These are phyloP conservation scores for Talaromyces adpressus DNA, from an alignment of 495 filamentous ascomycete species.

Conservation along the genomic window DNA sequence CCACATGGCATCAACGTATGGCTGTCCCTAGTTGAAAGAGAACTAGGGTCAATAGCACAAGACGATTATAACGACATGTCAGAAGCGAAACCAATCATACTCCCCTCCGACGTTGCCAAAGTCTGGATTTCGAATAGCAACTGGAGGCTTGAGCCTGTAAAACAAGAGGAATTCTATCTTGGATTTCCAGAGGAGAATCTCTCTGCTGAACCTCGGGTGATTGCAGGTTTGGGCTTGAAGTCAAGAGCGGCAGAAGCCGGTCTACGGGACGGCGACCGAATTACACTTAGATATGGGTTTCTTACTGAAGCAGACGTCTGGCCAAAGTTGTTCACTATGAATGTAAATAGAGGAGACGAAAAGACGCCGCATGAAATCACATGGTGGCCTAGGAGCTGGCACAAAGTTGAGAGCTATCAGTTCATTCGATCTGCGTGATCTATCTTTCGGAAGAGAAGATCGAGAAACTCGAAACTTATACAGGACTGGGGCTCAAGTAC, in stretches of 20 bases:
- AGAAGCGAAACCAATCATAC: neutral
- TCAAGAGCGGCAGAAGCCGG: neutral
- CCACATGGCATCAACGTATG: neutral
- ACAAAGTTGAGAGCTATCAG: neutral
- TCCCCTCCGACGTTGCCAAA: neutral
- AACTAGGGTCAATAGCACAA: neutral
- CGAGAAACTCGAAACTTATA: no score
- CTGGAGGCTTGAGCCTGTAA: neutral
- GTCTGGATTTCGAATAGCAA: neutral
- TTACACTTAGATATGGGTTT: neutral
- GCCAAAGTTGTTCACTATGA: neutral
- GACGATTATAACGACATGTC: neutral
- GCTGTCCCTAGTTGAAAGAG: neutral
- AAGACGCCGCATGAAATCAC: neutral
- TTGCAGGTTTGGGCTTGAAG: neutral
- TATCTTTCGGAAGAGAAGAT: no score
- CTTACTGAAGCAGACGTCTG: neutral
- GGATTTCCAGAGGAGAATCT: neutral
- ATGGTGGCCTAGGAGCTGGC: neutral
- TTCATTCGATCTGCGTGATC: neutral
- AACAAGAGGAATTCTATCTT: neutral
- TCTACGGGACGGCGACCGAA: neutral
- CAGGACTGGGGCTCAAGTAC: no score
- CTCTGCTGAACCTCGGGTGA: neutral
- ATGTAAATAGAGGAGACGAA: neutral